Conservation (phyloP, 108 stramenopile genomes). For the Fistulifera solaris region DNA sequence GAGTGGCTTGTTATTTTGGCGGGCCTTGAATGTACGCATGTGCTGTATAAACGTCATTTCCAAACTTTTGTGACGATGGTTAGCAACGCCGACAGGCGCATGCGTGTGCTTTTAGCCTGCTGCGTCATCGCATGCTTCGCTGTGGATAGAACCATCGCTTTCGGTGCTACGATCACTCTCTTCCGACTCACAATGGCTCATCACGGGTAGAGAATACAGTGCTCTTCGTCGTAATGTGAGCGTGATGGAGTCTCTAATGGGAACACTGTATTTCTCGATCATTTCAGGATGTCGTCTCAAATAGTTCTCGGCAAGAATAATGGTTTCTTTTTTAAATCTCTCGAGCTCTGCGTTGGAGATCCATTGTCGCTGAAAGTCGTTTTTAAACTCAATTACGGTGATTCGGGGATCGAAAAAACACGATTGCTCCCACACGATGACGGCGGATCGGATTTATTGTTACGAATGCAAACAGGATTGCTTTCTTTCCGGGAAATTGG, state of each 20-base stretch:
- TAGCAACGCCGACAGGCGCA: no score
- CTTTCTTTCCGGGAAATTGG: no score
- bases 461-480: no score
- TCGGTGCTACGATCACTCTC: no score
- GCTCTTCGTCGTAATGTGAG: constrained; percentile 20
- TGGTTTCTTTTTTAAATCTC: constrained; percentile 50
- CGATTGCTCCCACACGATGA: not conserved
- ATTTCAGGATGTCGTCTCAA: constrained; percentile 22
- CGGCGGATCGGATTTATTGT: no score
- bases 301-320: constrained; percentile 31
- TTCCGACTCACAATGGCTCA: not conserved
- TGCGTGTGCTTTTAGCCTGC: no score
- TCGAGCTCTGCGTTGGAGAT: constrained; percentile 48
- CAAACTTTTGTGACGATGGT: no score
- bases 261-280: constrained; percentile 28
- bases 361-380: constrained; percentile 31
- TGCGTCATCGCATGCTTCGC: no score
- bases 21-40: no score
- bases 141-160: no score
- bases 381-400: constrained; percentile 30
- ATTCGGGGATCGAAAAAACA: constrained; percentile 40
- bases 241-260: constrained; percentile 20
- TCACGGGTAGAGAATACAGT: constrained; percentile 25
- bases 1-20: no score
- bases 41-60: no score